These are phyloP conservation scores for Penicillium italicum DNA, from an alignment of 2,329 filamentous ascomycete genomes.

Conservation along the genomic window DNA sequence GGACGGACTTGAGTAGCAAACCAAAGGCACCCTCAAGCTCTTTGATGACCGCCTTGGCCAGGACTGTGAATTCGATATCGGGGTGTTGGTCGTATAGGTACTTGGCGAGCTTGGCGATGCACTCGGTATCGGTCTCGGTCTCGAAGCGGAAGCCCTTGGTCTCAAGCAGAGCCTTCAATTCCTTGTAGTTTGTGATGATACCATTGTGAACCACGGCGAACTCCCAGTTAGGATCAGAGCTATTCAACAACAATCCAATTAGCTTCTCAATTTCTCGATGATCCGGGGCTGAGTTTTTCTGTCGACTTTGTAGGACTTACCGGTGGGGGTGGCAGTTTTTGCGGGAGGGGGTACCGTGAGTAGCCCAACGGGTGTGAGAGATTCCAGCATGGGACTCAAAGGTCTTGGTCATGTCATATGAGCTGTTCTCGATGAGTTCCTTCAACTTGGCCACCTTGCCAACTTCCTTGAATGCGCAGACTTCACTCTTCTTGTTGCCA, in stretches of 20 bases:
- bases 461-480: conserved; percentile 97
- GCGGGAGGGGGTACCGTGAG: conserved; percentile 89
- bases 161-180: conserved; percentile 87
- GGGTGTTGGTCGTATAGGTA: conserved; percentile 96
- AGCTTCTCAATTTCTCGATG: neutral
- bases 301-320: conserved; percentile 51
- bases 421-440: conserved; percentile 79
- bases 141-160: conserved; percentile 98
- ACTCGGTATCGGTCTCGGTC: conserved; percentile 98
- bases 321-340: conserved; percentile 98
- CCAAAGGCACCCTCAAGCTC: conserved; percentile 98
- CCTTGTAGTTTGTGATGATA: conserved; percentile 99
- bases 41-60: conserved; percentile 96
- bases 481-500: conserved; percentile 98
- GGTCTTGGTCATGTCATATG: conserved; percentile 82
- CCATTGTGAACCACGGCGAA: conserved; percentile 98
- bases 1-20: conserved; percentile 94
- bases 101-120: conserved; percentile 97
- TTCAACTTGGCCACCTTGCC: conserved; percentile 98
- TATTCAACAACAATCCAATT: conserved; percentile 36
- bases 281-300: neutral
- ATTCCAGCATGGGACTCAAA: conserved; percentile 99
- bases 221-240: conserved; percentile 92
- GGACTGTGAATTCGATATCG: conserved; percentile 89
- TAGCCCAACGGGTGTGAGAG: conserved; percentile 98